These are phyloP conservation scores for Penicillium hesseltinei DNA, from an alignment of 2,329 filamentous ascomycete genomes.

Conservation along the genomic window DNA sequence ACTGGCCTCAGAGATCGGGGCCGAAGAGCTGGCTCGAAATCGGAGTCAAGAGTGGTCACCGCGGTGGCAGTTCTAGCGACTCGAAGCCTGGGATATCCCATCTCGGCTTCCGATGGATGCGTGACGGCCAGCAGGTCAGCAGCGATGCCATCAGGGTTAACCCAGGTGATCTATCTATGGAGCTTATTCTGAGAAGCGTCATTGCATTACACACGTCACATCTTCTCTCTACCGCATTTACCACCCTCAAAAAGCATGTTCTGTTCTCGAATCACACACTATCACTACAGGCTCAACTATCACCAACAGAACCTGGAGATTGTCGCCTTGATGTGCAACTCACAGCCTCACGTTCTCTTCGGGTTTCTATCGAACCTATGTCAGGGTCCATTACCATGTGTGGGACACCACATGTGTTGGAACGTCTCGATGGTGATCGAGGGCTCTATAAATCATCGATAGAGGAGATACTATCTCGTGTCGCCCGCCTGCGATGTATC, in stretches of 20 bases:
- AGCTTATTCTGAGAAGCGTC: conserved; percentile 69
- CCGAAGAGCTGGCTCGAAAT: conserved; percentile 90
- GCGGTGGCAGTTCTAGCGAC: conserved; percentile 7
- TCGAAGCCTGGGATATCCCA: conserved; percentile 27
- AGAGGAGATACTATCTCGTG: conserved; percentile 41
- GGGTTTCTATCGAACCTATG: conserved; percentile 69
- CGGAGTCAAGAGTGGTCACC: conserved; percentile 55
- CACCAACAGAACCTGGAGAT: conserved; percentile 61
- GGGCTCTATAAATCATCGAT: conserved; percentile 53
- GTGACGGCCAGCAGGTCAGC: conserved; percentile 72
- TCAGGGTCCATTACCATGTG: conserved; percentile 73
- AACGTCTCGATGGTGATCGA: conserved; percentile 62
- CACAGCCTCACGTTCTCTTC: conserved; percentile 59
- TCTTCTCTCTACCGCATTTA: conserved; percentile 66
- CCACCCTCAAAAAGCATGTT: conserved; percentile 57
- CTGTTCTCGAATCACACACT: conserved; percentile 63
- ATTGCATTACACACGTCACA: conserved; percentile 73
- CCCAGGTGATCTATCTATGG: conserved; percentile 66
- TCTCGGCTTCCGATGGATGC: conserved; percentile 70
- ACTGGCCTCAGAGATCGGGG: conserved; percentile 72
- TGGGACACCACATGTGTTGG: conserved; percentile 59
- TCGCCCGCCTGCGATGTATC: conserved; percentile 39
- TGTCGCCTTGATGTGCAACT: conserved; percentile 69
- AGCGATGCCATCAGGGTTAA: conserved; percentile 68
- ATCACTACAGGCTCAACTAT: conserved; percentile 57